These are phyloP conservation scores for Ogataea hybrid DNA, from an alignment of 1,139 yeast genomes.

Conservation along the genomic window DNA sequence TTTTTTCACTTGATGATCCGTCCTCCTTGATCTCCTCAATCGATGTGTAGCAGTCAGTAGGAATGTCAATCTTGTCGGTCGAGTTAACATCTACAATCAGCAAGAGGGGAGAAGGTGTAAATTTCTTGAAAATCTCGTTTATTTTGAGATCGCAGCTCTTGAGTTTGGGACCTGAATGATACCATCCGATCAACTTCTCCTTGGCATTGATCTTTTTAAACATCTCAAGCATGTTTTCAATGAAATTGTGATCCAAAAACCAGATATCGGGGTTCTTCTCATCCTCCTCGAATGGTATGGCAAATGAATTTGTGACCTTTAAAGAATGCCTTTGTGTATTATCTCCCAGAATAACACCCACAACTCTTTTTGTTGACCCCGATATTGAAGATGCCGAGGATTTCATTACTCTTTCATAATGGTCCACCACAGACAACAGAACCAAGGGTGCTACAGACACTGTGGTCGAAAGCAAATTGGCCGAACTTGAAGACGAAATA, in stretches of 20 bases:
- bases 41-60: slow-evolving; percentile 93
- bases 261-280: slow-evolving; percentile 91
- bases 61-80: slow-evolving; percentile 72
- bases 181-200: slow-evolving; percentile 97
- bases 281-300: slow-evolving; percentile 96
- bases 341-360: slow-evolving; percentile 93
- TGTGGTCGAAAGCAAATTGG: slow-evolving; percentile 24
- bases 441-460: slow-evolving; percentile 97
- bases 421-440: slow-evolving; percentile 90
- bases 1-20: slow-evolving; percentile 91
- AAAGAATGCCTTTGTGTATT: slow-evolving; percentile 46
- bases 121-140: slow-evolving; percentile 84
- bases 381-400: slow-evolving; percentile 39
- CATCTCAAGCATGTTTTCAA: slow-evolving; percentile 97
- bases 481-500: slow-evolving; percentile 34
- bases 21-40: slow-evolving; percentile 95
- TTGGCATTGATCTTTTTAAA: slow-evolving; percentile 95
- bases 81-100: slow-evolving; percentile 93
- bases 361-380: slow-evolving; percentile 70
- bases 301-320: slow-evolving; percentile 74
- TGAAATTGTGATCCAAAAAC: slow-evolving; percentile 96
- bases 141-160: slow-evolving; percentile 86
- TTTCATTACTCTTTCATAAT: slow-evolving; percentile 68
- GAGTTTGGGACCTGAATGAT: slow-evolving; percentile 95
- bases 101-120: slow-evolving; percentile 78